phyloP scores from a whole-genome alignment of 2,329 filamentous ascomycete genomes.

The Calonectria pauciramosa region DNA sequence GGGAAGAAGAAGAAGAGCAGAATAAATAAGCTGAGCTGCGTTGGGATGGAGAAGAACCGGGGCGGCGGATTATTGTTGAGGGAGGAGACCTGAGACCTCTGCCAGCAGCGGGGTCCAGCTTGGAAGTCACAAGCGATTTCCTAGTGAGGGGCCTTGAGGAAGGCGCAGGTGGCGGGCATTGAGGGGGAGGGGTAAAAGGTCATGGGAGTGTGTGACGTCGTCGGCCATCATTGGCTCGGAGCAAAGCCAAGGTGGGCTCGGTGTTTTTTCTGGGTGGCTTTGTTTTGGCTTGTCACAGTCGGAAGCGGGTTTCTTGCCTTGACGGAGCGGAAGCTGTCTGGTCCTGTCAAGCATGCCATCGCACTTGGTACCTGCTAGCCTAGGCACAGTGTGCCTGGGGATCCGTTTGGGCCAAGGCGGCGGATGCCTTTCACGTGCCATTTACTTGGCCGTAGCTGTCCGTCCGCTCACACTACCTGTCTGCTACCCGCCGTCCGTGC shows the following conservation, averaged over 20 bases:
- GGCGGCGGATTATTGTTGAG: conserved; percentile 32
- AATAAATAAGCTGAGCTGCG: conserved; percentile 15
- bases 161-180: conserved; percentile 1
- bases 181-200: conserved; percentile 16
- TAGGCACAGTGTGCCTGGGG: neutral
- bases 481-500: neutral
- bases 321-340: neutral
- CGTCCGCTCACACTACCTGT: neutral
- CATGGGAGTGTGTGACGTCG: conserved; percentile 27
- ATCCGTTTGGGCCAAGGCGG: neutral
- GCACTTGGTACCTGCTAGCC: neutral
- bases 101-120: conserved; percentile 21
- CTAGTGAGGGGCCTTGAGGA: conserved; percentile 11
- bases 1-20: neutral
- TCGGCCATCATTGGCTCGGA: conserved; percentile 21
- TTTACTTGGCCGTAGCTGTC: neutral
- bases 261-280: neutral
- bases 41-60: conserved; percentile 25
- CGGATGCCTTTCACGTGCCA: conserved; percentile 2
- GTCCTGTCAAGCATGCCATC: neutral
- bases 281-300: neutral
- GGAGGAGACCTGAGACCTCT: conserved; percentile 16
- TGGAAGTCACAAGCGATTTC: conserved; percentile 25
- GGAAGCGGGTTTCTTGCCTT: neutral
- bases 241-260: neutral